Percentiles rank a stretch among this genome's conserved stretches.
Conservation (phyloP, 352 stramenopile species). For the Globisporangium acanthophoron region DNA sequence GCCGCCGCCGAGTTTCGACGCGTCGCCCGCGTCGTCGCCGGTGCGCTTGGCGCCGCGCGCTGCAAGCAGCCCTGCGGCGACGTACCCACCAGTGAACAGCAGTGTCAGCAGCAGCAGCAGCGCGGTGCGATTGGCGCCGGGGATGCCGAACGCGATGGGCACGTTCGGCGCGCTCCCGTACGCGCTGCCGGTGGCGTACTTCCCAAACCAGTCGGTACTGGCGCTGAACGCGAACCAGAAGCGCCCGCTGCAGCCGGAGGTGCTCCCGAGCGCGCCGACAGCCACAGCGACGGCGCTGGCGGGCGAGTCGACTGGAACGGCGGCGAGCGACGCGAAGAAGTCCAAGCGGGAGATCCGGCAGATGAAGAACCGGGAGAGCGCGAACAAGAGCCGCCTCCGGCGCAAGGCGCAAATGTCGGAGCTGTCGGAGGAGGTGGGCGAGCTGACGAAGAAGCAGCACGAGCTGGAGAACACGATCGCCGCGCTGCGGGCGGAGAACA, state of each 20-base stretch:
- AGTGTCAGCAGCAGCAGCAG: neutral
- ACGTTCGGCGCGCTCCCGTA: slow-evolving; percentile 39
- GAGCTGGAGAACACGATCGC: slow-evolving; percentile 66
- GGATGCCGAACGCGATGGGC: neutral
- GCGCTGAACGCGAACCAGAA: slow-evolving; percentile 44
- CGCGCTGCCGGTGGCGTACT: slow-evolving; percentile 59
- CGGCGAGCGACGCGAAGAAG: slow-evolving; percentile 27
- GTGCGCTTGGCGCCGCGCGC: slow-evolving; percentile 10
- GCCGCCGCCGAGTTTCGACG: slow-evolving; percentile 31
- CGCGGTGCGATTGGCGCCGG: neutral
- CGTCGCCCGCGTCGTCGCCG: slow-evolving; percentile 17
- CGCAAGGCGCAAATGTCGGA: slow-evolving; percentile 68
- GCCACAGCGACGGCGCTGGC: slow-evolving; percentile 4
- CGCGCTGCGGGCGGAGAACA: slow-evolving; percentile 67
- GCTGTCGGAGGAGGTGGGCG: slow-evolving; percentile 48
- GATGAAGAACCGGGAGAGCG: slow-evolving; percentile 86
- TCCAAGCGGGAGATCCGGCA: slow-evolving; percentile 79
- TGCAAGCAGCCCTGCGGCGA: neutral
- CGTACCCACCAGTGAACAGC: neutral
- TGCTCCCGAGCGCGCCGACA: slow-evolving; percentile 22
- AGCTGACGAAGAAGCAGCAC: slow-evolving; percentile 63
- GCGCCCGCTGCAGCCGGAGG: slow-evolving; percentile 37
- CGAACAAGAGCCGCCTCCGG: slow-evolving; percentile 72
- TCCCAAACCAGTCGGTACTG: slow-evolving; percentile 22
- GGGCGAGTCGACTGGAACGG: neutral